phyloP scores from a whole-genome alignment of 2,329 filamentous ascomycete species.

The Colletotrichum destructivum region DNA sequence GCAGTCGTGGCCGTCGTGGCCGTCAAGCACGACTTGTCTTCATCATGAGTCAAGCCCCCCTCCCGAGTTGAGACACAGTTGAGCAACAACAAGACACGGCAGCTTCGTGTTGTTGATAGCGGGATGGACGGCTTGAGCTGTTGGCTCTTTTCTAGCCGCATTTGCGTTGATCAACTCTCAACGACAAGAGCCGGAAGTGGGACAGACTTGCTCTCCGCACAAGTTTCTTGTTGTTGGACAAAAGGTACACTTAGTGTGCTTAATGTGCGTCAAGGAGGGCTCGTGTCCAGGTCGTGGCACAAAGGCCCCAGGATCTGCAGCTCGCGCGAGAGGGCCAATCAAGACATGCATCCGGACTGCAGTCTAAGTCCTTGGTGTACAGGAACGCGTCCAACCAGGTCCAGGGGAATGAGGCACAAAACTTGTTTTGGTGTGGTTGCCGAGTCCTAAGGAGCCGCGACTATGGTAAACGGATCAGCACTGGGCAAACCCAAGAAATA shows the following conservation, averaged over 20 bases:
- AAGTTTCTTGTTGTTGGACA: conserved; percentile 21
- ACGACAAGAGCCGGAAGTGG: not conserved
- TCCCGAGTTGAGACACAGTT: not conserved
- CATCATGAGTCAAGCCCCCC: not conserved
- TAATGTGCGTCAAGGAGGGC: conserved; percentile 25
- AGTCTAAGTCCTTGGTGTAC: conserved; percentile 33
- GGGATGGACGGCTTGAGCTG: not conserved
- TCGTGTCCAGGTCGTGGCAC: conserved; percentile 41
- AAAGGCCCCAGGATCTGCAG: conserved; percentile 20
- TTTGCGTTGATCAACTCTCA: not conserved
- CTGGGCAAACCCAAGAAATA: conserved; percentile 15
- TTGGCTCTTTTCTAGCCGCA: conserved; percentile 18
- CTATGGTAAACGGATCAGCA: conserved; percentile 5
- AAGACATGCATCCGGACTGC: conserved; percentile 11
- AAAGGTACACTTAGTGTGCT: conserved; percentile 3
- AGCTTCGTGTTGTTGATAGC: conserved; percentile 17
- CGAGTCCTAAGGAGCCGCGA: not conserved
- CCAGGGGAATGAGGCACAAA: conserved; percentile 23
- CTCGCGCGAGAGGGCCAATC: conserved; percentile 29
- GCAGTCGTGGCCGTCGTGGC: not conserved
- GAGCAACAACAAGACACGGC: not conserved
- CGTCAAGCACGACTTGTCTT: not conserved
- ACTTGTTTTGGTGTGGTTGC: conserved; percentile 35
- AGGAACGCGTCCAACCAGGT: conserved; percentile 41
- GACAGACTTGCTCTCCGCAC: not conserved